Evolutionary conservation across 768 basidiomycete genomes (phyloP).

Genomic region (Chalciporus piperatus): DNA sequence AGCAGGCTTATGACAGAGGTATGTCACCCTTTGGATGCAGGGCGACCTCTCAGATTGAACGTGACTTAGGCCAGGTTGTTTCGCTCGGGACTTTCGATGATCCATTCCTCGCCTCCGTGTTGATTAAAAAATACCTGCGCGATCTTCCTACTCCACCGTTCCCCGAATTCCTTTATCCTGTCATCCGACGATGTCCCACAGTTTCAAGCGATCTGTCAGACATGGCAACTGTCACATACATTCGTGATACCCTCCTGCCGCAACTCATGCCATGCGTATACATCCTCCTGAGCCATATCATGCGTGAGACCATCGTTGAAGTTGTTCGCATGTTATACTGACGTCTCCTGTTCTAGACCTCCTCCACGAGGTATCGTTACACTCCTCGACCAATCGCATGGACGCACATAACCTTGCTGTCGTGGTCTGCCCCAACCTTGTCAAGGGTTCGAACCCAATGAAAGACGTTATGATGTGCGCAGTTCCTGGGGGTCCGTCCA

Average conservation of each 20-base stretch:
- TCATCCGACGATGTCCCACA: conserved; percentile 65
- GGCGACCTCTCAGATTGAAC: conserved; percentile 3
- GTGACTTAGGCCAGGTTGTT: conserved; percentile 63
- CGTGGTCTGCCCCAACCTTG: conserved; percentile 77
- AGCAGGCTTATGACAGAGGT: conserved; percentile 86
- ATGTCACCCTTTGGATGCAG: background rate
- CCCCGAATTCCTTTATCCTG: conserved; percentile 62
- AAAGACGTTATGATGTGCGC: conserved; percentile 74
- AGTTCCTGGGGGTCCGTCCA: conserved; percentile 49
- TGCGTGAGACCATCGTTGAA: conserved; percentile 44
- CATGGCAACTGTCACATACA: conserved; percentile 57
- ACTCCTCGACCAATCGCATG: conserved; percentile 70
- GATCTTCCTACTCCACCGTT: conserved; percentile 81
- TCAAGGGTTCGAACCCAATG: conserved; percentile 63
- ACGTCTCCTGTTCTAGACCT: conserved; percentile 48
- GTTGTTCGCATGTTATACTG: conserved; percentile 4
- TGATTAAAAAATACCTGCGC: conserved; percentile 82
- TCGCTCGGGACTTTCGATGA: conserved; percentile 74
- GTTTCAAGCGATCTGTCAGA: conserved; percentile 52
- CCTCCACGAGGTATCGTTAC: conserved; percentile 74
- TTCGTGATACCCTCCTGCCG: conserved; percentile 66
- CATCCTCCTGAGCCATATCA: conserved; percentile 67
- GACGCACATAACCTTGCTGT: conserved; percentile 80
- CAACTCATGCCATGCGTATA: conserved; percentile 68
- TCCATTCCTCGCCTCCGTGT: conserved; percentile 77